phyloP scores from a whole-genome alignment of 2,329 filamentous ascomycete genomes.

The Talaromyces sp. region DNA sequence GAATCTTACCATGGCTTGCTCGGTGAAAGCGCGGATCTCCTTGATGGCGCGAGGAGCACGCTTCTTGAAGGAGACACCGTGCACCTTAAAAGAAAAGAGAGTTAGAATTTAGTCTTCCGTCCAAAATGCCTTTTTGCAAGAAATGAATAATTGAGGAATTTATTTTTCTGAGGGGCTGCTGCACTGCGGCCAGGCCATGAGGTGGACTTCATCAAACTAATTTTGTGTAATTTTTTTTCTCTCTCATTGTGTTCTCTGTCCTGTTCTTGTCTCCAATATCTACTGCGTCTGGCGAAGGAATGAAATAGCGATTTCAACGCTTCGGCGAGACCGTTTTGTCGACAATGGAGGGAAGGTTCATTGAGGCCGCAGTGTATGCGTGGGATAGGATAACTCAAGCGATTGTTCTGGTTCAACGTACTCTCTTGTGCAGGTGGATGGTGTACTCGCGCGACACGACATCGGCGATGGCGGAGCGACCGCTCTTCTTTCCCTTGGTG shows the following conservation, averaged over 20 bases:
- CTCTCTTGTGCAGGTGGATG: conserved; percentile 99
- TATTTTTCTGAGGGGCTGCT: neutral
- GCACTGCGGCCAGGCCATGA: conserved; percentile 39
- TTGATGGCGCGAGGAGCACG: conserved; percentile 96
- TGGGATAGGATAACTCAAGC: neutral
- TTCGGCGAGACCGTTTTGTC: conserved; percentile 6
- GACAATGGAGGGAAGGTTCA: conserved; percentile 10
- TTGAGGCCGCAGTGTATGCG: conserved; percentile 1
- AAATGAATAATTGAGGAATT: neutral
- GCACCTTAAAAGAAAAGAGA: conserved; percentile 60
- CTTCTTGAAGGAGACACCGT: conserved; percentile 99
- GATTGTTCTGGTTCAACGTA: conserved; percentile 52
- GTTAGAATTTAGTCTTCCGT: conserved; percentile 62
- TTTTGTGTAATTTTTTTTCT: conserved; percentile 30
- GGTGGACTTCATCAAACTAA: conserved; percentile 70
- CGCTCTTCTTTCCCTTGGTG: conserved; percentile 62
- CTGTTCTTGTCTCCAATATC: neutral
- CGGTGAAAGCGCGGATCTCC: conserved; percentile 96
- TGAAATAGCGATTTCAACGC: neutral
- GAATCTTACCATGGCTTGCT: conserved; percentile 85
- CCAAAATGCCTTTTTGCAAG: conserved; percentile 42
- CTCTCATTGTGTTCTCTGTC: conserved; percentile 14
- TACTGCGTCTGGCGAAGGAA: neutral
- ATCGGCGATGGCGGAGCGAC: conserved; percentile 94
- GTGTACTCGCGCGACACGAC: conserved; percentile 99